Base-by-base conservation (phyloP, 768 basidiomycete genomes). In the Porphyrellus cyaneotinctus region DNA sequence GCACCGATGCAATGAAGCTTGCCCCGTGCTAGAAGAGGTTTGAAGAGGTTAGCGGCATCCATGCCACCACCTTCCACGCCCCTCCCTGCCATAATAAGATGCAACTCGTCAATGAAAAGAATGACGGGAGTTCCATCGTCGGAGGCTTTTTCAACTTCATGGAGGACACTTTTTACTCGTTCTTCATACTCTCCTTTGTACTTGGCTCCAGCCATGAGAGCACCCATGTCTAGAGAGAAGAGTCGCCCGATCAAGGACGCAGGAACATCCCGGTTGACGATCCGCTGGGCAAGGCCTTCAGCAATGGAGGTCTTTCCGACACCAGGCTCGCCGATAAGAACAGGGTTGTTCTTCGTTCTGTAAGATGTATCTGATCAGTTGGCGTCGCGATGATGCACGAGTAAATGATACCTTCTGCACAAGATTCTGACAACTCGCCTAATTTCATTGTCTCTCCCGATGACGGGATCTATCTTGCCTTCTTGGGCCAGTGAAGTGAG, bases 171-270 rank as follows among this genome's bases (percentile, higher is more conserved):
- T 68, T 97, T 97, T 73, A 97, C 84, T 36, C 95, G 88, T 67
- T 97, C 95, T 72, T 97, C 95, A 70, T 94, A 99, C 72, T 97
- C 93, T 44, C 88, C 95, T 66, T 94, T 95, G 75, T 92, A 94
- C 67, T 88, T 88, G 18, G 88, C 88, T 36, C 89, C 88, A 13
- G 92, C 92, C 88, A 93, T 93, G 49, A 98, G 80, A 1, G 94
- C 91, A 57, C 95, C 95, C 88, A 97, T 90, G 66, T 97, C 95
- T 30, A 98, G 78, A 7, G 91, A 87, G 67, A 81, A 93, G 13
- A 95, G 76, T 10, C 88, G 82, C 4, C 82, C 80, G 44, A 92
- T 76, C 26, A 95, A 68, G 43, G 77, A 81, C 15, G 78, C 80
- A 20, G 92, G 92, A 8, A 94, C 91, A 70, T 97, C 95, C 44